phyloP scores from a whole-genome alignment of 345 rosid species.

The Eucalyptus fibrosa region DNA sequence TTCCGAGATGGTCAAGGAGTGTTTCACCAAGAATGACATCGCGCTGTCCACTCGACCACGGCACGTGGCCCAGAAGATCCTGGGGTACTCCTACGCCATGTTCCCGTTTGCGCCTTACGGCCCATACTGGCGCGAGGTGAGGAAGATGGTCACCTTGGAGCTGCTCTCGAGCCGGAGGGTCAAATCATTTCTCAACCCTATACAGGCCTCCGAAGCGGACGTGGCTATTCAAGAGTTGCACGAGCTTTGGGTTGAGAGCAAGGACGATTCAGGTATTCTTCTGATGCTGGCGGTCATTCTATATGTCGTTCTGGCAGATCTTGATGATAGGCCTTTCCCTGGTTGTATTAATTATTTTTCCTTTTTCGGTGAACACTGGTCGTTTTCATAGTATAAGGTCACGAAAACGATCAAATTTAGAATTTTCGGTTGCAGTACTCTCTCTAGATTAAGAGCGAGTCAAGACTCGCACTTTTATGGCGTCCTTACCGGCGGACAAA shows the following conservation, averaged over 20 bases:
- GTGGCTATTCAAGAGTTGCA: background rate
- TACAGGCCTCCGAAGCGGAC: background rate
- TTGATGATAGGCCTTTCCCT: background rate
- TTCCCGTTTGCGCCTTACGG: slow-evolving; percentile 5
- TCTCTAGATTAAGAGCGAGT: background rate
- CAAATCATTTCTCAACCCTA: background rate
- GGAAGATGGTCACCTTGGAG: slow-evolving; percentile 9
- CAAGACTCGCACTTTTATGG: background rate
- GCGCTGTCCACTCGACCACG: slow-evolving; percentile 15
- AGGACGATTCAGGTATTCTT: background rate
- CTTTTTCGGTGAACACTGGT: background rate
- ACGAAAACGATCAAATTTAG: background rate
- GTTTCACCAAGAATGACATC: slow-evolving; percentile 15
- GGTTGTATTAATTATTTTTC: background rate
- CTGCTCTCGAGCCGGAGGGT: slow-evolving; percentile 11
- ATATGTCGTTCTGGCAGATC: background rate
- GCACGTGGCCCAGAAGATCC: background rate
- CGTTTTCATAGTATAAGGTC: background rate
- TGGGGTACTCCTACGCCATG: slow-evolving; percentile 9
- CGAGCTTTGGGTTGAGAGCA: background rate
- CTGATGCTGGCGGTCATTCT: background rate
- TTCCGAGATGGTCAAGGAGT: slow-evolving; percentile 6
- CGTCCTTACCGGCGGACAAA: background rate
- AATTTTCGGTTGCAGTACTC: background rate
- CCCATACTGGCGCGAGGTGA: slow-evolving; percentile 16